Base-by-base conservation (phyloP, 139 green algal genomes). In the Diplosphaera chodatii region DNA sequence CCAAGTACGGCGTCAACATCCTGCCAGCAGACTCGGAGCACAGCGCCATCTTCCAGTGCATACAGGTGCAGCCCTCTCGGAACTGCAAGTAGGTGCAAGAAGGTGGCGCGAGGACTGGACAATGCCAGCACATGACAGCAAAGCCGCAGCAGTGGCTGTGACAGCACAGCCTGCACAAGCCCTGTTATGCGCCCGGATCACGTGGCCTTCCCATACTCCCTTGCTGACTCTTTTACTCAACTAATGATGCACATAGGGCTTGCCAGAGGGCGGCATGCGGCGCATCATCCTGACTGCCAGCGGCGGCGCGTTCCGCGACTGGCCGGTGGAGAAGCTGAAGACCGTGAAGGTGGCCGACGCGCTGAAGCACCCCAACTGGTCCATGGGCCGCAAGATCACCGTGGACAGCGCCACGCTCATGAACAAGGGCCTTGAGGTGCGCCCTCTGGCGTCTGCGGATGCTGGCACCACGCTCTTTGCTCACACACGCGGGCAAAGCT, bases 301-400 rank as follows among this genome's bases (percentile, higher is more conserved):
- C 48, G 95, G 95, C n/a, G 95, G 95, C 37, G 95, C 95, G 16
- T 99, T 99, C 93, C 80, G 94, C 37, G 94, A 98, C 79, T 93
- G 85, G 86, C 87, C 89, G 1, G 89, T 95, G 40, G 94, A 98
- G 78, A 95, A 92, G 81, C 84, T 98, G 27, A 86, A 85, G 40
- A 80, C 86, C 25, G 89, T 93, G 40, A 87, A 63, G 22, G 85
- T 88, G 30, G 79, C 80, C 6, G 87, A 91, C 67, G 85, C 87
- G 20, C 62, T 92, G 27, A 92, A 91, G 80, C 92, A 97, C 78
- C 92, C 92, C 68, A 97, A 97, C 86, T 97, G 92, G 92, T 69
- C 70, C 72, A 97, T 99, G 95, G 95, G 95, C 68, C 89, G 86
- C 72, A 99, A 99, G 82, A 99, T 99, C 83, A 99, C 95, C 3